These are phyloP conservation scores for Neonectria hederae DNA, from an alignment of 2,329 filamentous ascomycete genomes.

Conservation along the genomic window DNA sequence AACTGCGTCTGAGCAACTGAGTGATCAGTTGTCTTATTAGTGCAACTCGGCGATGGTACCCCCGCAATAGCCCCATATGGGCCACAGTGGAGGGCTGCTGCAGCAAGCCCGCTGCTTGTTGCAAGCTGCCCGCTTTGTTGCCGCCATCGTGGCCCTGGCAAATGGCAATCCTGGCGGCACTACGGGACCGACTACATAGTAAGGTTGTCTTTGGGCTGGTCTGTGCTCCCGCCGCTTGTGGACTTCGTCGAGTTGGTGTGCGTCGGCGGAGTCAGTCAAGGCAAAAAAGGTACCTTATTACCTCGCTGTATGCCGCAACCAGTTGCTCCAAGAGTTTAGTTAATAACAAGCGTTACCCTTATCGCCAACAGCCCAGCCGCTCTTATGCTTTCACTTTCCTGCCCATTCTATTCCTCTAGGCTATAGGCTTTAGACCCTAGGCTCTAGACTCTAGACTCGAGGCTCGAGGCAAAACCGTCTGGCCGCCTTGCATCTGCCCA, in stretches of 20 bases:
- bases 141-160: conserved; percentile 10
- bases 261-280: conserved; percentile 25
- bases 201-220: background rate
- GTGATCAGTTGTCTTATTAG: conserved; percentile 22
- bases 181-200: background rate
- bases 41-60: conserved; percentile 11
- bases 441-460: background rate
- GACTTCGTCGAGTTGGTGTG: background rate
- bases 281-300: background rate
- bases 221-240: background rate
- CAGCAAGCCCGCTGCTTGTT: conserved; percentile 1
- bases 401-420: conserved; percentile 9
- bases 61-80: conserved; percentile 17
- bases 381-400: conserved; percentile 6
- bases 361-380: conserved; percentile 16
- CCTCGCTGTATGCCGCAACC: conserved; percentile 13
- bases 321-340: conserved; percentile 27
- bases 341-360: conserved; percentile 28
- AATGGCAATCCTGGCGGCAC: background rate
- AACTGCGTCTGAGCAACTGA: conserved; percentile 16
- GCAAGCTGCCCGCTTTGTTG: background rate
- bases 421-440: background rate
- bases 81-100: conserved; percentile 3
- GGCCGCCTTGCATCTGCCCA: conserved; percentile 7
- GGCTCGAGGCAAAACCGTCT: background rate